phyloP scores from a whole-genome alignment of 2,329 filamentous ascomycete genomes.

The Ophiostoma fasciatum region DNA sequence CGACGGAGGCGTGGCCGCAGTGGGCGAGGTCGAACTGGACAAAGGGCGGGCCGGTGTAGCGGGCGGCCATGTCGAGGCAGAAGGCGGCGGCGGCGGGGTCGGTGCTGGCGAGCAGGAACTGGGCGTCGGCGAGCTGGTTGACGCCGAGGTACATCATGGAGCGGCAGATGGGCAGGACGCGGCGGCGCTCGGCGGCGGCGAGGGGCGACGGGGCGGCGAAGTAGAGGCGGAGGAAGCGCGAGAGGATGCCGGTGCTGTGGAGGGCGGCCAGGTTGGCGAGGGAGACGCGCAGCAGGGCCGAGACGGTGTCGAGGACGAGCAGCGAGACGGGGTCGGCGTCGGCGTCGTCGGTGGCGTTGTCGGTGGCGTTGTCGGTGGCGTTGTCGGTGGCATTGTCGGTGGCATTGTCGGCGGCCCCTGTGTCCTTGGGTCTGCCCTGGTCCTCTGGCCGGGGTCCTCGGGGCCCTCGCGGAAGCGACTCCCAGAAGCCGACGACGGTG shows the following conservation, averaged over 20 bases:
- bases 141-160: conserved; percentile 62
- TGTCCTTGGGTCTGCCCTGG: too few species aligned
- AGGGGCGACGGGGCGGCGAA: conserved; percentile 39
- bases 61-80: conserved; percentile 55
- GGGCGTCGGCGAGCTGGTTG: conserved; percentile 66
- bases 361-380: too few species aligned
- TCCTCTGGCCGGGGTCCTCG: too few species aligned
- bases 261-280: conserved; percentile 55
- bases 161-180: conserved; percentile 52
- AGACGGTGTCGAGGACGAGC: conserved; percentile 50
- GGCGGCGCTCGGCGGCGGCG: conserved; percentile 37
- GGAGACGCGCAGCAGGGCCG: conserved; percentile 42
- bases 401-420: too few species aligned
- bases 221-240: conserved; percentile 47
- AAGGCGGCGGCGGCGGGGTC: conserved; percentile 49
- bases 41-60: conserved; percentile 64
- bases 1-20: conserved; percentile 78
- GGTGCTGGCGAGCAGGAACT: conserved; percentile 47
- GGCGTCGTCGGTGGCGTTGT: conserved; percentile 10
- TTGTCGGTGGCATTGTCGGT: too few species aligned
- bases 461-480: conserved; percentile 36
- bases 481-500: conserved; percentile 49
- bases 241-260: conserved; percentile 58
- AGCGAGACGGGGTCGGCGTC: conserved; percentile 38
- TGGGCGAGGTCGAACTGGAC: conserved; percentile 89